Evolutionary conservation across 139 green algal species (phyloP).

Genomic region (Penium margaritaceum): DNA sequence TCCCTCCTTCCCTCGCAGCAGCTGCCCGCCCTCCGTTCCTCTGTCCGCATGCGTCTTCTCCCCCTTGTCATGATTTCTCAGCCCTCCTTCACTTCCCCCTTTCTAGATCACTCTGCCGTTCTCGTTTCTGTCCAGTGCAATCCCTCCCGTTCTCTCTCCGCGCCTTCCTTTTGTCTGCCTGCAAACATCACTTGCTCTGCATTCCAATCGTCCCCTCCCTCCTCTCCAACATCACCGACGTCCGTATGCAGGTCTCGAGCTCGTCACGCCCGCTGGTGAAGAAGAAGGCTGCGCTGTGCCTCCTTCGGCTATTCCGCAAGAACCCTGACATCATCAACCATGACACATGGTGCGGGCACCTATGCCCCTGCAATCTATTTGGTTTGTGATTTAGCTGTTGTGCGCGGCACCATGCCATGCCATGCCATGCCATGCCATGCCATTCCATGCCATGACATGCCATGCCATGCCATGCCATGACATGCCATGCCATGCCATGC

Average conservation of each 20-base stretch:
- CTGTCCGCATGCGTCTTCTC: neutral
- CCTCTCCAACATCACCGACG: too few species aligned
- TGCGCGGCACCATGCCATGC: too few species aligned
- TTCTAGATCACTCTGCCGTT: neutral
- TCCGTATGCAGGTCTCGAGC: conserved; percentile 44
- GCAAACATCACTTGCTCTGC: neutral
- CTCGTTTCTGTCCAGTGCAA: neutral
- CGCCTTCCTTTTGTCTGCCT: neutral
- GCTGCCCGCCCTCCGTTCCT: too few species aligned
- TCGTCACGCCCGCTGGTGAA: conserved; percentile 70
- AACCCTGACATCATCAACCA: conserved; percentile 62
- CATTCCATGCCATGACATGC: too few species aligned
- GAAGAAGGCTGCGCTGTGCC: conserved; percentile 93
- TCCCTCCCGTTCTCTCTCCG: too few species aligned
- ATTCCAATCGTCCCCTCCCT: too few species aligned
- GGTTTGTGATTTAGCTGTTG: too few species aligned
- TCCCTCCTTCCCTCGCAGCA: too few species aligned
- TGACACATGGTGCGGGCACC: conserved; percentile 56
- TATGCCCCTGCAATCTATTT: too few species aligned
- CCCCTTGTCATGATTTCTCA: neutral
- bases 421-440: too few species aligned
- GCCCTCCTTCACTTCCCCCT: neutral
- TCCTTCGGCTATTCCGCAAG: conserved; percentile 88
- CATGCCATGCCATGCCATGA: too few species aligned
- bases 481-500: too few species aligned